These are phyloP conservation scores for Zasmidium citrigriseum DNA, from an alignment of 2,329 filamentous ascomycete species.

Conservation along the genomic window DNA sequence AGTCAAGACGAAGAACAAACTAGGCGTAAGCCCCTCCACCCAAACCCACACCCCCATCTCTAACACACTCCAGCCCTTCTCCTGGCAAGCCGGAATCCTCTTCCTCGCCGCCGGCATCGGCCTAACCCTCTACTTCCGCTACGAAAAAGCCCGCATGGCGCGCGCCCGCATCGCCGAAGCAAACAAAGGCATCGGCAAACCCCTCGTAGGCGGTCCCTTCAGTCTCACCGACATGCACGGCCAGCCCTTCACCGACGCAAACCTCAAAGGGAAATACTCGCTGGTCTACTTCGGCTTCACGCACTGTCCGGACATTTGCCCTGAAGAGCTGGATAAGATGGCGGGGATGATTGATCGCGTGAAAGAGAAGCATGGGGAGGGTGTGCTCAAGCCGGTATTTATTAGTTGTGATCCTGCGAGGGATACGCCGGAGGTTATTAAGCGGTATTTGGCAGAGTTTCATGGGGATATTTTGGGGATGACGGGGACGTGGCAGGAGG, in stretches of 20 bases:
- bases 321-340: constrained; percentile 99
- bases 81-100: constrained; percentile 82
- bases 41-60: constrained; percentile 10
- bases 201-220: constrained; percentile 90
- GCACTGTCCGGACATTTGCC: constrained; percentile 97
- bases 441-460: constrained; percentile 87
- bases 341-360: constrained; percentile 84
- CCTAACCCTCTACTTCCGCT: constrained; percentile 87
- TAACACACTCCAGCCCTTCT: constrained; percentile 69
- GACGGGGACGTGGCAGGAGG: constrained; percentile 89
- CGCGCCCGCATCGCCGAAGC: constrained; percentile 86
- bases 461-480: constrained; percentile 82
- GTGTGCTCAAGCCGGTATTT: constrained; percentile 74
- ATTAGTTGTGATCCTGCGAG: constrained; percentile 94
- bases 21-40: constrained; percentile 40
- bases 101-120: constrained; percentile 78
- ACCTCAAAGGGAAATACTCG: constrained; percentile 84
- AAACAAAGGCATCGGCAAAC: constrained; percentile 86
- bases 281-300: constrained; percentile 98
- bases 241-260: constrained; percentile 71
- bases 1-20: constrained; percentile 46
- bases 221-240: constrained; percentile 80
- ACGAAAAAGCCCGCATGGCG: constrained; percentile 89
- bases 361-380: constrained; percentile 46
- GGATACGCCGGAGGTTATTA: constrained; percentile 81